Conservation (phyloP, 768 basidiomycete genomes). For the Boletus tylopilopsis region DNA sequence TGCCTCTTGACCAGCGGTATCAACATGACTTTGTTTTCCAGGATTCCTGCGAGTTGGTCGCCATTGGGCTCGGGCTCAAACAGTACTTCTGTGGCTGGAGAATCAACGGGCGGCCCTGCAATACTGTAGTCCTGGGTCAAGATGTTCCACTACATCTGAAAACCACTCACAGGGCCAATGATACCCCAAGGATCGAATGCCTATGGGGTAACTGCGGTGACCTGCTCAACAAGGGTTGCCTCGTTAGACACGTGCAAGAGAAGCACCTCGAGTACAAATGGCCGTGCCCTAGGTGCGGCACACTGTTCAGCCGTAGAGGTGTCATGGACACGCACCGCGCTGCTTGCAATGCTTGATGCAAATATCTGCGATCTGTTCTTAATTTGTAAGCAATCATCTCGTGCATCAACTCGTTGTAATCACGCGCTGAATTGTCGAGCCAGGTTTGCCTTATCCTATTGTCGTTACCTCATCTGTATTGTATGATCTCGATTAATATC, state of each 20-base stretch:
- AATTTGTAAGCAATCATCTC: slow-evolving; percentile 1
- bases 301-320: slow-evolving; percentile 18
- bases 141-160: slow-evolving; percentile 19
- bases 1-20: background rate
- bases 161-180: slow-evolving; percentile 4
- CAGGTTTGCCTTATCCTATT: background rate
- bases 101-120: slow-evolving; percentile 9
- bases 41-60: slow-evolving; percentile 11
- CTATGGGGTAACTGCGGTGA: slow-evolving; percentile 20
- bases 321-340: slow-evolving; percentile 16
- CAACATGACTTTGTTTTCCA: background rate
- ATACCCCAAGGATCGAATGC: slow-evolving; percentile 5
- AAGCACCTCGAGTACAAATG: slow-evolving; percentile 20
- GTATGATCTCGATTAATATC: background rate
- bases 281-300: slow-evolving; percentile 19
- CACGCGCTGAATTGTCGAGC: slow-evolving; percentile 1
- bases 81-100: slow-evolving; percentile 11
- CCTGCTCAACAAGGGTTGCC: slow-evolving; percentile 5
- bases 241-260: slow-evolving; percentile 24
- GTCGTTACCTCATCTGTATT: background rate
- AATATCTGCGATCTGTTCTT: background rate
- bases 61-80: background rate
- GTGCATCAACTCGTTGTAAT: background rate
- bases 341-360: slow-evolving; percentile 3
- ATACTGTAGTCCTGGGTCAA: slow-evolving; percentile 5